These are phyloP conservation scores for Phytophthora brassicae DNA, from an alignment of 352 stramenopile genomes.

Conservation along the genomic window DNA sequence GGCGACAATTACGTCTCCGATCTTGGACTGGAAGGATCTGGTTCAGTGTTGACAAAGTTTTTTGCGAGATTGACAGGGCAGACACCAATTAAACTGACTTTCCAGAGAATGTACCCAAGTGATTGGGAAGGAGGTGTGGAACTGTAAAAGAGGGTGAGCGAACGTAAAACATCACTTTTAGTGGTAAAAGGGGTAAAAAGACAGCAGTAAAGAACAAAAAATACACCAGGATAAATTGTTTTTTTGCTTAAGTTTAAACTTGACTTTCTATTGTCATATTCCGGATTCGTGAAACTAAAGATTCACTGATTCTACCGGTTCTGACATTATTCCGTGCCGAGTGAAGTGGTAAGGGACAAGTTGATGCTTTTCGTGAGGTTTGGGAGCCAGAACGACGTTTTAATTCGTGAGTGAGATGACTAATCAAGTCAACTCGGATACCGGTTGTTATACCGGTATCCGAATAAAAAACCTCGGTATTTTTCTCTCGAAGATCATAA, in stretches of 20 bases:
- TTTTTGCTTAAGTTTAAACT: conserved; percentile 5
- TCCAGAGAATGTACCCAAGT: conserved; percentile 63
- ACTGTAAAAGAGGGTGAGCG: conserved; percentile 34
- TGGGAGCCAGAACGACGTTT: conserved; percentile 21
- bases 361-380: not conserved
- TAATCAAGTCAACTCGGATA: conserved; percentile 12
- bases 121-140: conserved; percentile 79
- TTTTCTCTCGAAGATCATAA: conserved; percentile 10
- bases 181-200: conserved; percentile 1
- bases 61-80: conserved; percentile 59
- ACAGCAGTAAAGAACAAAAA: conserved; percentile 11
- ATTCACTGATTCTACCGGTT: too few species aligned
- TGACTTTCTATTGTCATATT: conserved; percentile 20
- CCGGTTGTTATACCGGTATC: not conserved
- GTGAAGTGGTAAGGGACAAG: conserved; percentile 7
- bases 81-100: conserved; percentile 63
- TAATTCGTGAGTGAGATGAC: conserved; percentile 11
- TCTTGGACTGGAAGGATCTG: conserved; percentile 56
- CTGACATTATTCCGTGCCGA: conserved; percentile 11
- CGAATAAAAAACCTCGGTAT: not conserved
- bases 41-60: conserved; percentile 62
- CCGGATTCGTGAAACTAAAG: conserved; percentile 30
- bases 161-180: not conserved
- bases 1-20: conserved; percentile 60
- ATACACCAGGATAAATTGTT: conserved; percentile 3